A percentile compares a stretch with the other conserved stretches of the same genome.
Evolutionary conservation across 805 yeast genomes (phyloP).

Genomic region (Saccharomyces eubayanus): DNA sequence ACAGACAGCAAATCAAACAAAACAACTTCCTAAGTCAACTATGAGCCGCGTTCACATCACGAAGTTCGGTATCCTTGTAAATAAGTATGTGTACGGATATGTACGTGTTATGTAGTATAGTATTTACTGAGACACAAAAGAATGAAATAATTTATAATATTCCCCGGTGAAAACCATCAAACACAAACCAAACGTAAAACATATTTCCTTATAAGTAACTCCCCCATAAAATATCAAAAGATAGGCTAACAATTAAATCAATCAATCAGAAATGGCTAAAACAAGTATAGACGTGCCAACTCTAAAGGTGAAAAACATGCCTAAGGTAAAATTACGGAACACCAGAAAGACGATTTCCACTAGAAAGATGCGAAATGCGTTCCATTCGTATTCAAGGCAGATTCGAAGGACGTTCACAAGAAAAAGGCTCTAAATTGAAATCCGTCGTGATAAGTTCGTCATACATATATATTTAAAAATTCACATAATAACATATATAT

Average conservation of each 20-base stretch:
- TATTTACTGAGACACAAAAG: not conserved
- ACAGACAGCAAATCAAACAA: constrained; percentile 62
- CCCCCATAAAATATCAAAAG: too few relatives aligned
- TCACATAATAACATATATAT: not conserved
- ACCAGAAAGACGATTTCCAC: not conserved
- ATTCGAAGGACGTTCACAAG: not conserved
- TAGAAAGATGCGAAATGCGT: not conserved
- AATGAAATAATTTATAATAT: not conserved
- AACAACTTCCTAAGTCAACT: constrained; percentile 51
- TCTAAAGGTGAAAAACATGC: not conserved
- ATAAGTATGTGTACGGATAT: not conserved
- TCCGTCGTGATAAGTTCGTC: not conserved
- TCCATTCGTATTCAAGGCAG: not conserved
- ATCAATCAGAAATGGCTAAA: not conserved
- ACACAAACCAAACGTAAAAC: not conserved
- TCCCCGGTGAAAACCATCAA: not conserved
- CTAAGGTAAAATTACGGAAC: not conserved
- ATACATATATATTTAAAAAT: not conserved
- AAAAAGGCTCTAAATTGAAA: not conserved
- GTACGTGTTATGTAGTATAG: not conserved
- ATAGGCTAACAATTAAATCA: too few relatives aligned
- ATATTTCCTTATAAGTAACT: too few relatives aligned
- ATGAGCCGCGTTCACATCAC: not conserved
- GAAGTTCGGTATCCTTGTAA: not conserved
- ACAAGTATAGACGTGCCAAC: not conserved